Conservation (phyloP, 2,329 filamentous ascomycete species). For the Macroventuria anomochaeta region DNA sequence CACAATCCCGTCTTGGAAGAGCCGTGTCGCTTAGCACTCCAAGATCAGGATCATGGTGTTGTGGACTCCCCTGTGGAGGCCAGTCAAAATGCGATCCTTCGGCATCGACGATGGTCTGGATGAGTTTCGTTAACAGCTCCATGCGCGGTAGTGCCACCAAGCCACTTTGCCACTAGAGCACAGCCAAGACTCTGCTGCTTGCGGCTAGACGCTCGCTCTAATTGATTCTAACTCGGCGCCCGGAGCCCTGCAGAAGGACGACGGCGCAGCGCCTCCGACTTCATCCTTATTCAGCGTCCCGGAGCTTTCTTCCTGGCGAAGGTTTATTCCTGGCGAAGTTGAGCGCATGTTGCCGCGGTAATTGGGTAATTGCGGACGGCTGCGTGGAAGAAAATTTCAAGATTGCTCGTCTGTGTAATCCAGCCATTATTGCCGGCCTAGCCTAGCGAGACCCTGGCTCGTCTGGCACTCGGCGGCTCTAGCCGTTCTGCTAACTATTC, state of each 20-base stretch:
- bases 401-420: background rate
- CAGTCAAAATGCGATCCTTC: slow-evolving; percentile 10
- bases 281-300: background rate
- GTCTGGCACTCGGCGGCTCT: background rate
- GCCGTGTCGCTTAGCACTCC: slow-evolving; percentile 10
- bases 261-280: background rate
- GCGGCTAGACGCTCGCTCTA: background rate
- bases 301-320: background rate
- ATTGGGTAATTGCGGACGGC: background rate
- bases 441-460: background rate
- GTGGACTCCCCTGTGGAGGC: slow-evolving; percentile 8
- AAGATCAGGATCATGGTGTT: slow-evolving; percentile 7
- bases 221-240: background rate
- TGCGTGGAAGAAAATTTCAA: background rate
- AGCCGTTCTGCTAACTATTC: slow-evolving; percentile 8
- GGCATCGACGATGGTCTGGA: slow-evolving; percentile 16
- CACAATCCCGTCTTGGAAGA: slow-evolving; percentile 11
- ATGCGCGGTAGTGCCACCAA: background rate
- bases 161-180: slow-evolving; percentile 1
- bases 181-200: background rate
- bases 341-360: background rate
- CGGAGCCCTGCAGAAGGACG: background rate
- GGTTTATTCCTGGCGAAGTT: background rate
- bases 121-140: background rate
- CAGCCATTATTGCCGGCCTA: background rate